Conservation (phyloP, 148 eudicot species). For the Persicaria tinctoria region DNA sequence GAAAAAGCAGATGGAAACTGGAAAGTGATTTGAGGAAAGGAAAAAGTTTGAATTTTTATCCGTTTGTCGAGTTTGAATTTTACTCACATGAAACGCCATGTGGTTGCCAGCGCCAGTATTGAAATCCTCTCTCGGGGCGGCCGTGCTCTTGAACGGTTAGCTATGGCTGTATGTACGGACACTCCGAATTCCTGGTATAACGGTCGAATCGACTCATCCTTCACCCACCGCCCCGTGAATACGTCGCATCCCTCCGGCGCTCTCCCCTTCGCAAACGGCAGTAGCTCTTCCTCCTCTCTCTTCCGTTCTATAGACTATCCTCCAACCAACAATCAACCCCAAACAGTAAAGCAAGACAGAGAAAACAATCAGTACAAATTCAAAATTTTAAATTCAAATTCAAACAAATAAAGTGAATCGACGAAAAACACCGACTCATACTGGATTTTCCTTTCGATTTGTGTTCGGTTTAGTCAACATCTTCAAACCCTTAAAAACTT, state of each 20-base stretch:
- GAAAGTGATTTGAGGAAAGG: not conserved
- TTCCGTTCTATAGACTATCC: not conserved
- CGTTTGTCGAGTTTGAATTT: not conserved
- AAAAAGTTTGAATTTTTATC: constrained; percentile 1
- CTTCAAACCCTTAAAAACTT: too few species aligned
- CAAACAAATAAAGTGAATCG: not conserved
- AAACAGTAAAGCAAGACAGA: not conserved
- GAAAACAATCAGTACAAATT: not conserved
- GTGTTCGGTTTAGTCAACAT: too few species aligned
- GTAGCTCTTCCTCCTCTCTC: constrained; percentile 2
- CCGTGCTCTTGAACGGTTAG: constrained; percentile 75
- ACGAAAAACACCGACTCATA: not conserved
- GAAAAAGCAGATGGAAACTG: not conserved
- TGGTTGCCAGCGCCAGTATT: constrained; percentile 90
- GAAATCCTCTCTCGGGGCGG: constrained; percentile 77
- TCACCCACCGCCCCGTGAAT: constrained; percentile 72
- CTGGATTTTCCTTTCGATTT: too few species aligned
- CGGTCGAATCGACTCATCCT: constrained; percentile 53
- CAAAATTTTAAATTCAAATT: too few species aligned
- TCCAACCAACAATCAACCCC: not conserved
- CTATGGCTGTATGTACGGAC: constrained; percentile 82
- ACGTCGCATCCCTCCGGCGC: constrained; percentile 47
- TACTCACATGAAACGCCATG: constrained; percentile 22
- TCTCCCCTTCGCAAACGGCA: constrained; percentile 50
- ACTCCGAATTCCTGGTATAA: constrained; percentile 69